These are phyloP conservation scores for Pyrenochaeta sp. DNA, from an alignment of 2,329 filamentous ascomycete species.

Conservation along the genomic window DNA sequence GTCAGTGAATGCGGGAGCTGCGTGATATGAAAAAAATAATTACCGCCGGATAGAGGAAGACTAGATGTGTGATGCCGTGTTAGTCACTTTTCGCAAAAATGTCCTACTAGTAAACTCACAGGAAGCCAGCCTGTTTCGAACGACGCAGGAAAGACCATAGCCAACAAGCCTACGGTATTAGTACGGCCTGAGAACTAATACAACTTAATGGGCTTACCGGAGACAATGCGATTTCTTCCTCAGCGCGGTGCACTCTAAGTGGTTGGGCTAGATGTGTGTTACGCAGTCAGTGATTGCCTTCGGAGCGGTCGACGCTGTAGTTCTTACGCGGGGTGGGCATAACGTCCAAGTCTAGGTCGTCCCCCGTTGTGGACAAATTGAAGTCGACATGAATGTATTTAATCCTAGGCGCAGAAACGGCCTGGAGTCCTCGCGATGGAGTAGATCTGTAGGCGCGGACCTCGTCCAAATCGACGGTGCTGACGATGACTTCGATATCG, in stretches of 20 bases:
- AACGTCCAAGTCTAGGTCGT: constrained; percentile 56
- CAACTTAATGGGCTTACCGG: constrained; percentile 42
- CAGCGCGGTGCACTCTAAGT: constrained; percentile 51
- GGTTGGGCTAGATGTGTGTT: neutral
- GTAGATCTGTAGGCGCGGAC: constrained; percentile 69
- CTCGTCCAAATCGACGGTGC: constrained; percentile 70
- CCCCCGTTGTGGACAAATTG: constrained; percentile 52
- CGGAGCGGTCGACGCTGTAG: too few relatives aligned
- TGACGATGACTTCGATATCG: constrained; percentile 59
- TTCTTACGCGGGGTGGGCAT: constrained; percentile 50
- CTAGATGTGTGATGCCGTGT: too few relatives aligned
- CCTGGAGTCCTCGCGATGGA: constrained; percentile 66
- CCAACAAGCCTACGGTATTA: constrained; percentile 56
- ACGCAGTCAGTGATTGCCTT: too few relatives aligned
- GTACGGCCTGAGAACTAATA: too few relatives aligned
- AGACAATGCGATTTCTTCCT: constrained; percentile 70
- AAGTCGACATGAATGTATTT: constrained; percentile 56
- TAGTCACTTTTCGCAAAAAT: too few relatives aligned
- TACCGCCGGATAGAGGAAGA: neutral
- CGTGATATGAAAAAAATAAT: constrained; percentile 61
- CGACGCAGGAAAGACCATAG: constrained; percentile 70
- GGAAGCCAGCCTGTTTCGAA: constrained; percentile 62
- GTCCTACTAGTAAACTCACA: constrained; percentile 31
- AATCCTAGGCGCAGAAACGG: constrained; percentile 60
- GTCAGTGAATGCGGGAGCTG: constrained; percentile 45